Conservation (phyloP, 192 early-diverging fungal species). For the Cladochytrium replicatum region DNA sequence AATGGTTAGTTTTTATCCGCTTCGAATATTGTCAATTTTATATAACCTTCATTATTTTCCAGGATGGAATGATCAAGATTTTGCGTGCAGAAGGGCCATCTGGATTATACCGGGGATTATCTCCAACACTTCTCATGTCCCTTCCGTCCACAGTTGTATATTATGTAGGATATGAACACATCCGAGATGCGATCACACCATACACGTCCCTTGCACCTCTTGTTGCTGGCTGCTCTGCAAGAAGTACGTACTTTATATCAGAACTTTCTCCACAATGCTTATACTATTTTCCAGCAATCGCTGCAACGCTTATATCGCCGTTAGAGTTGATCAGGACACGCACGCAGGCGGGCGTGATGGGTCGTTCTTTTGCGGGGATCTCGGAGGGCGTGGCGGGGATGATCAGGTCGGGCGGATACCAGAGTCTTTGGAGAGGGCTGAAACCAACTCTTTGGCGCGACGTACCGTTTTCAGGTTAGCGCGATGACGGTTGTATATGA, state of each 20-base stretch:
- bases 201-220: constrained; percentile 35
- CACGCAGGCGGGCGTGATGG: constrained; percentile 66
- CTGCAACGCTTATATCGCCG: constrained; percentile 75
- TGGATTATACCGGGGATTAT: constrained; percentile 81
- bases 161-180: constrained; percentile 87
- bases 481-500: no score
- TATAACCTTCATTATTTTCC: not conserved
- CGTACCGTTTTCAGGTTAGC: constrained; percentile 80
- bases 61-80: constrained; percentile 71
- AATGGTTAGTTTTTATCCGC: no score
- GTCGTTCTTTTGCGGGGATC: constrained; percentile 45
- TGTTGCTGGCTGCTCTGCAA: constrained; percentile 64
- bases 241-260: constrained; percentile 41
- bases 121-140: constrained; percentile 78
- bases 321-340: constrained; percentile 85
- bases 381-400: constrained; percentile 49
- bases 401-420: constrained; percentile 46
- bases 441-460: constrained; percentile 86
- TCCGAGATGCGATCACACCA: constrained; percentile 44
- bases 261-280: not conserved
- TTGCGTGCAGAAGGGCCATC: constrained; percentile 63
- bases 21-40: no score
- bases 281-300: constrained; percentile 38
- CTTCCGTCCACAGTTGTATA: constrained; percentile 87
- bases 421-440: constrained; percentile 76